These are phyloP conservation scores for Talaromyces sp. DNA, from an alignment of 2,329 filamentous ascomycete genomes.

Conservation along the genomic window DNA sequence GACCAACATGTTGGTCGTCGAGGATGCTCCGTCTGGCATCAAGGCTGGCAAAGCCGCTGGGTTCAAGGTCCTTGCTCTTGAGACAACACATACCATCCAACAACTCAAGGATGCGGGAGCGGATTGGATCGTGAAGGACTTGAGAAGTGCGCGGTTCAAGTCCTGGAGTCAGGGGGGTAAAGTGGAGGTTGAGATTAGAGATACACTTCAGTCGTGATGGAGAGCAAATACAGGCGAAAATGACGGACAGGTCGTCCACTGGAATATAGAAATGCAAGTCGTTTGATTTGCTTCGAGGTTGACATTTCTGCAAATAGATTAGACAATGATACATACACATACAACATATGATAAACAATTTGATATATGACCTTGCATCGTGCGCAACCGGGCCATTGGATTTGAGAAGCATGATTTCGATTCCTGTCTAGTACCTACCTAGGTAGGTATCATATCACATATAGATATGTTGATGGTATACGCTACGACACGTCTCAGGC, in stretches of 20 bases:
- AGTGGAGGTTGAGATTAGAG: constrained; percentile 62
- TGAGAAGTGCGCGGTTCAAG: constrained; percentile 64
- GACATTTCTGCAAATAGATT: background rate
- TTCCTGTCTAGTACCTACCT: background rate
- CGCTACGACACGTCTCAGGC: background rate
- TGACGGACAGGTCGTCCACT: background rate
- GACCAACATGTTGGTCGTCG: constrained; percentile 65
- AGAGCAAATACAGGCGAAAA: background rate
- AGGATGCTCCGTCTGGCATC: constrained; percentile 86
- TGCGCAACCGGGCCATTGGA: constrained; percentile 2
- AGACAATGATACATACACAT: background rate
- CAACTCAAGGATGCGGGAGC: constrained; percentile 71
- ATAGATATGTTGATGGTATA: background rate
- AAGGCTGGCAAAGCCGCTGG: constrained; percentile 77
- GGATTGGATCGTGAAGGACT: constrained; percentile 79
- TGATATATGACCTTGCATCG: constrained; percentile 1
- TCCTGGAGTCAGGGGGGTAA: constrained; percentile 49
- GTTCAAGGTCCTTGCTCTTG: constrained; percentile 76
- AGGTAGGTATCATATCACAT: background rate
- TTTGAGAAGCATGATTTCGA: background rate
- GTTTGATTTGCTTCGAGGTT: background rate
- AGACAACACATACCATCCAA: constrained; percentile 72
- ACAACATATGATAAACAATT: background rate
- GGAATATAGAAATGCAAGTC: background rate
- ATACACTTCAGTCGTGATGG: constrained; percentile 44